phyloP scores from a whole-genome alignment of 2,329 filamentous ascomycete genomes.

The Colletotrichum sp. region DNA sequence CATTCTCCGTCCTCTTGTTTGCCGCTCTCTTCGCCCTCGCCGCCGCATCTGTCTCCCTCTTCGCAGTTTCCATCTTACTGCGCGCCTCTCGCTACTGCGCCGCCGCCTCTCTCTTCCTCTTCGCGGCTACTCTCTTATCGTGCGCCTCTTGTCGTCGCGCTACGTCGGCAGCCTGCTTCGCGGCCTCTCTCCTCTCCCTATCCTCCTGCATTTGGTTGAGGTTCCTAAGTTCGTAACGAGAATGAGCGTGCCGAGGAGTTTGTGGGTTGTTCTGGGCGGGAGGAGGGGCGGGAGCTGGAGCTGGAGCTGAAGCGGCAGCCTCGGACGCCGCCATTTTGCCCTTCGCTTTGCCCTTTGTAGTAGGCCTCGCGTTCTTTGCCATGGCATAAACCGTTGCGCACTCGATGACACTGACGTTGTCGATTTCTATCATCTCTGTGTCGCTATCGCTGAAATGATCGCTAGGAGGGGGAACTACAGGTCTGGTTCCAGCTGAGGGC shows the following conservation, averaged over 20 bases:
- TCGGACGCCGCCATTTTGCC: background rate
- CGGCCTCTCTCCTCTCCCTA: background rate
- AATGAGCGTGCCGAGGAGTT: background rate
- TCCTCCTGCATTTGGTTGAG: background rate
- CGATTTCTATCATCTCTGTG: background rate
- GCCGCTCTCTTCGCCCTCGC: no score
- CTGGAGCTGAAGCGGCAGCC: background rate
- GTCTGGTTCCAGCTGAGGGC: background rate
- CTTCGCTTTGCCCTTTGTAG: background rate
- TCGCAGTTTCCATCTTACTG: no score
- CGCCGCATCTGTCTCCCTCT: no score
- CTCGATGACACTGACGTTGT: background rate
- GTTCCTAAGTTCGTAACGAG: background rate
- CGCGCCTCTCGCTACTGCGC: background rate
- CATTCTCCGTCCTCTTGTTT: no score
- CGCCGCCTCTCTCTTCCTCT: background rate
- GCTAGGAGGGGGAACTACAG: fast-evolving
- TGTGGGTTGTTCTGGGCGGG: background rate
- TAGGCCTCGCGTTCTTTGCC: background rate
- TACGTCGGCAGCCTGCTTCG: background rate
- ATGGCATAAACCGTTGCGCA: background rate
- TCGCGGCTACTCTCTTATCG: background rate
- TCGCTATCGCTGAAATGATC: background rate
- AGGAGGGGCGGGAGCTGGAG: background rate
- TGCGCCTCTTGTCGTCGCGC: background rate